Evolutionary conservation across 2,329 filamentous ascomycete genomes (phyloP), one percentile per base, ranked within the genome.

Genomic region (Aspergillus neoniger): DNA sequence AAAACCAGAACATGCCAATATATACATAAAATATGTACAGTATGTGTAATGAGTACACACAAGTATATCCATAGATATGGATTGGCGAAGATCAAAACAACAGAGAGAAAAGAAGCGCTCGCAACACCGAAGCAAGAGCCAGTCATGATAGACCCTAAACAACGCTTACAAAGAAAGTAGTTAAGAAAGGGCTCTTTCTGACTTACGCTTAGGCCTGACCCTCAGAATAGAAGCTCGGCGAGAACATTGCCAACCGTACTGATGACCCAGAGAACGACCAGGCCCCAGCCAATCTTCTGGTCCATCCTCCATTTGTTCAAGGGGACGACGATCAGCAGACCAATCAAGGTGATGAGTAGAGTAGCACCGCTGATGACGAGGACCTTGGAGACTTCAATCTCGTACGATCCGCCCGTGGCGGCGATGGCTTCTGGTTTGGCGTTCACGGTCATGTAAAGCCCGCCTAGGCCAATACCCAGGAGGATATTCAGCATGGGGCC

Each of bases 401-500:
- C 84, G 73, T 97, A 98, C 0, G 91, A 86, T 67, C 88, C 67
- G 5, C 58, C 57, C 3, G 60, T 54, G 14, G 62, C 28, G 54
- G 53, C 50, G 28, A 61, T 32, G 57, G 63, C 54, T 58, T 64
- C 15, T n/a, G 62, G 15, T 54, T 66, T 49, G 36, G 68, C 57
- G 4, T 89, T 84, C 15, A 96, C 82, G 59, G 91, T 93, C 85
- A 97, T 95, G 73, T 93, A 96, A 41, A 91, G 85, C 15, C 95
- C 95, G 25, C 90, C 91, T 4, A 98, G 82, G n/a, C 95, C 95
- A 55, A 99, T 93, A 0, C 95, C 95, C 4, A 99, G 85, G 0
- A 99, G 80, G 64, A 99, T 99, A 70, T 99, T 99, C 43, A 99
- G 85, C 92, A 99, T 94, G 0, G 95, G 95, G 0, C 95, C 96